Evolutionary conservation across 2,329 filamentous ascomycete species (phyloP).

Genomic region (Grosmannia huntii): DNA sequence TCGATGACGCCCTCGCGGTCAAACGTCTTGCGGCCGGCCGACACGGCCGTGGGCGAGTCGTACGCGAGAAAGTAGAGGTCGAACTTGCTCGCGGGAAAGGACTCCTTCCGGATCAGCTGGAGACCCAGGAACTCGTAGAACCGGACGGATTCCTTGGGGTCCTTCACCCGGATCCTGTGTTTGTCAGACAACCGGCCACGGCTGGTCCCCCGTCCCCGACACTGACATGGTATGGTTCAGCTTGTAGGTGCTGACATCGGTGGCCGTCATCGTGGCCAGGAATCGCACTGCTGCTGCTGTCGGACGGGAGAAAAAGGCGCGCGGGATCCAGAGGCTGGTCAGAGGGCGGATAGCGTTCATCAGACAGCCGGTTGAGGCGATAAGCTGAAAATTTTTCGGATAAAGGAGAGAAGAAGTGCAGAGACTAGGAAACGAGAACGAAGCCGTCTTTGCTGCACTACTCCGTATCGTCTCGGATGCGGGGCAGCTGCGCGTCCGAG

Average conservation of each 20-base stretch:
- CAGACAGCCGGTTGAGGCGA: neutral
- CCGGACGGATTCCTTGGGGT: conserved; percentile 78
- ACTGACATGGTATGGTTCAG: conserved; percentile 76
- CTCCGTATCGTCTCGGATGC: neutral
- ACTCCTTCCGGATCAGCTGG: conserved; percentile 66
- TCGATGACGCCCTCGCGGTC: conserved; percentile 87
- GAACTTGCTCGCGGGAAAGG: conserved; percentile 81
- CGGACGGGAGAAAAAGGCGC: neutral
- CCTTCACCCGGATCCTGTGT: conserved; percentile 78
- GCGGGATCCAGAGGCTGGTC: neutral
- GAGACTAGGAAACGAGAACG: neutral
- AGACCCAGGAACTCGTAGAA: conserved; percentile 93
- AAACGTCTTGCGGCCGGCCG: conserved; percentile 55
- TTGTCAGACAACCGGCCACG: conserved; percentile 1
- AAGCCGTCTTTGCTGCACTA: neutral
- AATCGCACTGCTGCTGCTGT: conserved; percentile 6
- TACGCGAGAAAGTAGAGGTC: conserved; percentile 93
- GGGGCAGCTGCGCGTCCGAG: neutral
- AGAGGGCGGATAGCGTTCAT: neutral
- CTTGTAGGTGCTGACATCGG: conserved; percentile 65
- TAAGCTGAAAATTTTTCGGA: neutral
- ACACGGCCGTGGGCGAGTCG: conserved; percentile 63
- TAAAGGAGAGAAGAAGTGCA: neutral
- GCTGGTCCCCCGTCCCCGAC: neutral
- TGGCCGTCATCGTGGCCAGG: conserved; percentile 46